Evolutionary conservation across 768 basidiomycete species (phyloP), one percentile per base, ranked within the genome.

Genomic region (Hirschioporus abietinus): DNA sequence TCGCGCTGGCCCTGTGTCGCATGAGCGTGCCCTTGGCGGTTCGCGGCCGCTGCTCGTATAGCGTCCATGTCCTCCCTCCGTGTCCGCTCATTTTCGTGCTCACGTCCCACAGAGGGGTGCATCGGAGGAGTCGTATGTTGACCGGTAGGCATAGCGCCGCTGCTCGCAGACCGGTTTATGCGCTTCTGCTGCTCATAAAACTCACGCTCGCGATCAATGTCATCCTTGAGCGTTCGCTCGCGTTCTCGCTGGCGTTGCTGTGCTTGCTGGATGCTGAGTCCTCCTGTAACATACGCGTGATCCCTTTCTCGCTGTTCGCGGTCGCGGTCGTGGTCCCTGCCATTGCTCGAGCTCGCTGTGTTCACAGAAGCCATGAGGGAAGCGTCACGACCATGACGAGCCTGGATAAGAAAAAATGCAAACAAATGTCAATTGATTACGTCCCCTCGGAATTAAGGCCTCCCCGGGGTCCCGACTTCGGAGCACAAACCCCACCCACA

Each of bases 81-180:
- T 26, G 76, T 75, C 26, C 64, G 23, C n/a, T 71, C 73, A 67
- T 67, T 75, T 58, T 75, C 75, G 61, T 69, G 65, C 57, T 78
- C 74, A 42, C 76, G 72, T 63, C 71, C 42, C 42, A 52, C 12
- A 3, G 42, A 52, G 42, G 42, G 42, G 42, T 52, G 42, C 20
- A 52, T 20, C 4, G 42, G 20, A 3, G 42, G 15, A 10, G 6
- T 20, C 12, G 42, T 52, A 2, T 52, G 42, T 52, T 52, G 42
- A 5, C 42, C 42, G 42, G 15, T 20, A 3, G 42, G 12, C 42
- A 12, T 20, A 15, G 42, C 42, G 42, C 42, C 42, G 42, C 12
- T 52, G 42, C 42, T 52, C 42, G 42, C 42, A 52, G 42, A 52
- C 42, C 42, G 42, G 42, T 52, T 52, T 1, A 52, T 52, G 20